Percentiles rank a stretch among this genome's conserved stretches.
phyloP scores from a whole-genome alignment of 768 basidiomycete species.

The Boletus pseudo-olivaceus region DNA sequence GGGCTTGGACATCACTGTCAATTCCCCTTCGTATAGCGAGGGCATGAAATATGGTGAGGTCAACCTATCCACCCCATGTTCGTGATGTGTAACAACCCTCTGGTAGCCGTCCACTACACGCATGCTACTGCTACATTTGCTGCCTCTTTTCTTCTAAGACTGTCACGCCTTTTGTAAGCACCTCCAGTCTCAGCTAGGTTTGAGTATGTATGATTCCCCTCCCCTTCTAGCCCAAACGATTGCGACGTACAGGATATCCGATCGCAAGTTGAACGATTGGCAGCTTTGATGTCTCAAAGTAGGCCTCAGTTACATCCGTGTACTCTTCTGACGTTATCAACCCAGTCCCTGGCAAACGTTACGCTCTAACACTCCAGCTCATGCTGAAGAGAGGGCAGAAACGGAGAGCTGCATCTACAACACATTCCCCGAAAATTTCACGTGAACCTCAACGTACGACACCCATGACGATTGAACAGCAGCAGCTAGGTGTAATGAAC shows the following conservation, averaged over 20 bases:
- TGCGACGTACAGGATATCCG: slow-evolving; percentile 75
- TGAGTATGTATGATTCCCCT: neutral
- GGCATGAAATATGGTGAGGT: slow-evolving; percentile 87
- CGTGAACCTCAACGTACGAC: slow-evolving; percentile 53
- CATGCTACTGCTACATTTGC: slow-evolving; percentile 94
- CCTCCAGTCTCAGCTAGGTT: neutral
- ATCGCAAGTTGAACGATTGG: slow-evolving; percentile 73
- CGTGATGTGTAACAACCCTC: slow-evolving; percentile 4
- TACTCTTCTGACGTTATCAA: slow-evolving; percentile 6
- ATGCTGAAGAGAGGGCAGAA: slow-evolving; percentile 81
- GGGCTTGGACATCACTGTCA: slow-evolving; percentile 82
- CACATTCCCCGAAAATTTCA: slow-evolving; percentile 58
- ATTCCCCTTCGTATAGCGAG: slow-evolving; percentile 79
- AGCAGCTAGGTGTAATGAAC: slow-evolving; percentile 34
- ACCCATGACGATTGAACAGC: slow-evolving; percentile 45
- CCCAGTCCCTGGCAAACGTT: slow-evolving; percentile 87
- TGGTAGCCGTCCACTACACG: slow-evolving; percentile 78
- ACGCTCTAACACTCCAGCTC: slow-evolving; percentile 83
- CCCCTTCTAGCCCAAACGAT: slow-evolving; percentile 65
- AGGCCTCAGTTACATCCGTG: slow-evolving; percentile 23
- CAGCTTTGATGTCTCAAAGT: slow-evolving; percentile 77
- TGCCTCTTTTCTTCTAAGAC: slow-evolving; percentile 83
- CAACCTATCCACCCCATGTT: neutral
- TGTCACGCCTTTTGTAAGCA: slow-evolving; percentile 82
- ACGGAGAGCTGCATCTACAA: slow-evolving; percentile 49